A percentile compares a stretch with the other conserved stretches of the same genome.
phyloP scores from a whole-genome alignment of 2,329 filamentous ascomycete genomes.

The Colletotrichum endophyticum region DNA sequence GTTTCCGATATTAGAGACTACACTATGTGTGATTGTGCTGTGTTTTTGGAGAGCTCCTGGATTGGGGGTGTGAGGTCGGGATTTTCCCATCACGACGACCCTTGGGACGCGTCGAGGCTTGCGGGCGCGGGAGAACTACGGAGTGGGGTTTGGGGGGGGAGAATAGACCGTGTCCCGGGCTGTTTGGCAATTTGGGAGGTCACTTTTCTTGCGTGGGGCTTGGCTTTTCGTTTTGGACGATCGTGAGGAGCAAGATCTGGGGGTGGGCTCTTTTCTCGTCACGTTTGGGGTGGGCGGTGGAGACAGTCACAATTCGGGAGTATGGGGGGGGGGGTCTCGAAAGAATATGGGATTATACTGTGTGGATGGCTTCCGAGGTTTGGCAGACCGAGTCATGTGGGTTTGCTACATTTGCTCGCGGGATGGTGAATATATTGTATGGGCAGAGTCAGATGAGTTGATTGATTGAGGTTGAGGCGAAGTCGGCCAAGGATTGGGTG shows the following conservation, averaged over 20 bases:
- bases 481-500: background rate
- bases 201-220: background rate
- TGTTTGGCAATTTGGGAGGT: background rate
- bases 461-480: background rate
- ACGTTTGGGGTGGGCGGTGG: background rate
- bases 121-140: background rate
- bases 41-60: background rate
- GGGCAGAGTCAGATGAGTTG: background rate
- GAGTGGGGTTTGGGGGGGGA: background rate
- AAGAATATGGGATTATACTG: background rate
- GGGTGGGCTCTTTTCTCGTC: background rate
- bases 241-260: background rate
- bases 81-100: background rate
- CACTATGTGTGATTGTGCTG: background rate
- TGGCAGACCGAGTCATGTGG: background rate
- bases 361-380: background rate
- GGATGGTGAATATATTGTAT: background rate
- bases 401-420: background rate
- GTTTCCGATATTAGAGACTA: background rate
- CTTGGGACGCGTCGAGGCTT: background rate
- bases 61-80: background rate
- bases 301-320: background rate
- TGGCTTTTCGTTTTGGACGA: background rate
- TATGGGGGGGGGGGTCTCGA: background rate
- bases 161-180: background rate